These are phyloP conservation scores for Lomentospora prolificans DNA, from an alignment of 2,329 filamentous ascomycete species.

Conservation along the genomic window DNA sequence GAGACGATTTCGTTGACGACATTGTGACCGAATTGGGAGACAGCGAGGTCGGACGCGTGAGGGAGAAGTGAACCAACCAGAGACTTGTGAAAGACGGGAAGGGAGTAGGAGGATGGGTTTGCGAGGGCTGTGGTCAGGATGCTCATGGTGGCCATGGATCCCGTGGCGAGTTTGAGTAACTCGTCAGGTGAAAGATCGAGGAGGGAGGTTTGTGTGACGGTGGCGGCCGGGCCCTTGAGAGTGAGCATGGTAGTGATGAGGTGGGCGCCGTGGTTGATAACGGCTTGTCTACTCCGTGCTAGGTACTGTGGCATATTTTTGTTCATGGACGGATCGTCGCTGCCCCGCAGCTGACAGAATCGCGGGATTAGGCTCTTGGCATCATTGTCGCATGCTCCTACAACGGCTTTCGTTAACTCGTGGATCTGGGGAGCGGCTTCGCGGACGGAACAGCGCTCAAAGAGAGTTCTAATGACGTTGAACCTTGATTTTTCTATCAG, in stretches of 20 bases:
- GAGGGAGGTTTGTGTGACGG: constrained; percentile 65
- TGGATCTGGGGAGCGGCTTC: constrained; percentile 44
- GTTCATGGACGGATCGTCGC: constrained; percentile 20
- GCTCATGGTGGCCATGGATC: constrained; percentile 36
- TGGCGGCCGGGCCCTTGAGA: constrained; percentile 58
- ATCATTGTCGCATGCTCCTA: constrained; percentile 36
- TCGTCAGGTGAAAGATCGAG: constrained; percentile 45
- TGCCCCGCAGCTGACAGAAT: constrained; percentile 35
- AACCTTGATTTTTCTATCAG: constrained; percentile 68
- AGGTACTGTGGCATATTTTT: constrained; percentile 6
- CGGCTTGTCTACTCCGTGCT: constrained; percentile 7
- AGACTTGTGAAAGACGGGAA: constrained; percentile 45
- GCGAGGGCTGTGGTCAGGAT: constrained; percentile 41
- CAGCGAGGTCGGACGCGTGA: constrained; percentile 34
- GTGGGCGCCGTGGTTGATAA: constrained; percentile 61
- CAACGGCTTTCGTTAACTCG: constrained; percentile 35
- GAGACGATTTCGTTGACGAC: constrained; percentile 38
- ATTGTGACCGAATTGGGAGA: constrained; percentile 40
- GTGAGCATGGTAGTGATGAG: constrained; percentile 71
- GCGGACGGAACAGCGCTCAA: constrained; percentile 72
- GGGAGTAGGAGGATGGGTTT: constrained; percentile 28
- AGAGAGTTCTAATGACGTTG: constrained; percentile 68
- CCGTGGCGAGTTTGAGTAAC: constrained; percentile 54
- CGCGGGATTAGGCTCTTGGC: constrained; percentile 37
- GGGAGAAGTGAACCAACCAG: constrained; percentile 38